Base-by-base conservation (phyloP, 2,329 filamentous ascomycete genomes). In the Diatrype stigma region DNA sequence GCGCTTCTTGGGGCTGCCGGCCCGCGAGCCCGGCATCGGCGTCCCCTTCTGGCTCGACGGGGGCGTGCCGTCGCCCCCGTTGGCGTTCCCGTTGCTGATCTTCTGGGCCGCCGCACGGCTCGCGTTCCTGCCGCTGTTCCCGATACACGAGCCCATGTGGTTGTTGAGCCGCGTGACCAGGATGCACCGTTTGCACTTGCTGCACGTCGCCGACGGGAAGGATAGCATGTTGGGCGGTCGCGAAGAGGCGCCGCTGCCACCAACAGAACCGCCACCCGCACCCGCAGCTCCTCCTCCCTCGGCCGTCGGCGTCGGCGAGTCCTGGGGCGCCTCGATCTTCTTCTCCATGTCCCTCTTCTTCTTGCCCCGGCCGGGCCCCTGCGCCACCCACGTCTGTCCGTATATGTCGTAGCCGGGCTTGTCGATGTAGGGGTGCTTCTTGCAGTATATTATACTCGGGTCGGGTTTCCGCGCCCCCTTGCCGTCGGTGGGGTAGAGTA, bases 321-420 rank as follows among this genome's bases (percentile, higher is more conserved):
- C 78, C 14, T 60, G 59, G 30, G 57, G 72, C 70, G 59, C 74
- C 70, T 70, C 68, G 45, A 68, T 64, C 69, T 75, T 82, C 73
- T 81, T 84, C 66, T 84, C 81, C 73, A 85, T 84, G 66, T 85
- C 87, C 76, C 89, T 90, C 79, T 87, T 90, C 75, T 88, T 89
- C 73, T 88, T 89, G 53, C 87, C 87, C 53, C 86, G 80, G 14
- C 84, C 84, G 21, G 84, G 84, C 0, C 81, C 81, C 21, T 86
- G 85, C 17, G 84, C 84, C 14, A 89, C 85, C 79, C 89, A 92
- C 26, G 86, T 89, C 69, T 91, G 89, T 47, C 87, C 88, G 68
- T 91, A 91, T 57, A 92, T 89, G 68, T 93, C 88, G 70, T 85
- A 87, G 53, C 87, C 87, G 2, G 83, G 77, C 65, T 88, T 85